A percentile compares a stretch with the other conserved stretches of the same genome.
These are phyloP conservation scores for Saccharomycopsis fibuligera DNA, from an alignment of 805 yeast genomes.

Conservation along the genomic window DNA sequence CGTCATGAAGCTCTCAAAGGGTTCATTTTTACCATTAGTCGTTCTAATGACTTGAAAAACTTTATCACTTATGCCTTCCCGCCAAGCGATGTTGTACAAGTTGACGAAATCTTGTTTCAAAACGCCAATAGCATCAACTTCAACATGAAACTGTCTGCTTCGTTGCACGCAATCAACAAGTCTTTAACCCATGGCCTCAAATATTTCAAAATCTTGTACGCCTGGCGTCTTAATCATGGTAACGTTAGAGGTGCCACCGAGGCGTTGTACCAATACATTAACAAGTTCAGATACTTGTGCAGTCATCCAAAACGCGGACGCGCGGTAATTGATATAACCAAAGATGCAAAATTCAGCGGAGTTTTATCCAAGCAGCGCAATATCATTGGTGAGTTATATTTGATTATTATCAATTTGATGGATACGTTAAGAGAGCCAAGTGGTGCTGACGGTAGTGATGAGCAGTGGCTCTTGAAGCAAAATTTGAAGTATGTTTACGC, in stretches of 20 bases:
- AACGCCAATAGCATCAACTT: constrained; percentile 23
- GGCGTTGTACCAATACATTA: constrained; percentile 36
- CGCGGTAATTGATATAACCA: background rate
- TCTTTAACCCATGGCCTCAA: constrained; percentile 32
- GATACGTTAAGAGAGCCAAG: constrained; percentile 29
- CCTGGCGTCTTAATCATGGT: constrained; percentile 44
- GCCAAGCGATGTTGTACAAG: constrained; percentile 33
- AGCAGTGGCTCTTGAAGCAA: constrained; percentile 32
- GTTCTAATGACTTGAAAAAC: constrained; percentile 33
- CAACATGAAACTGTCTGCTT: constrained; percentile 26
- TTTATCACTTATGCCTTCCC: constrained; percentile 39
- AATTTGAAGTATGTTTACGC: constrained; percentile 7
- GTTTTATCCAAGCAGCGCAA: constrained; percentile 8
- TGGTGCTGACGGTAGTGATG: too few species aligned
- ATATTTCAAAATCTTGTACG: constrained; percentile 43
- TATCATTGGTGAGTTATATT: constrained; percentile 31
- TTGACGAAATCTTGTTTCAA: constrained; percentile 36
- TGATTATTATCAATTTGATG: constrained; percentile 35
- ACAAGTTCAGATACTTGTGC: constrained; percentile 17
- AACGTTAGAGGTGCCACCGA: constrained; percentile 45
- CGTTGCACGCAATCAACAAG: constrained; percentile 21
- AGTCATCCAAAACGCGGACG: background rate
- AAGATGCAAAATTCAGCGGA: constrained; percentile 15
- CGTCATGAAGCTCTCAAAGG: constrained; percentile 27
- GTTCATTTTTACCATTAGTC: constrained; percentile 35